Evolutionary conservation across 106 monocot genomes (phyloP).

Genomic region (Iris macrosiphon): DNA sequence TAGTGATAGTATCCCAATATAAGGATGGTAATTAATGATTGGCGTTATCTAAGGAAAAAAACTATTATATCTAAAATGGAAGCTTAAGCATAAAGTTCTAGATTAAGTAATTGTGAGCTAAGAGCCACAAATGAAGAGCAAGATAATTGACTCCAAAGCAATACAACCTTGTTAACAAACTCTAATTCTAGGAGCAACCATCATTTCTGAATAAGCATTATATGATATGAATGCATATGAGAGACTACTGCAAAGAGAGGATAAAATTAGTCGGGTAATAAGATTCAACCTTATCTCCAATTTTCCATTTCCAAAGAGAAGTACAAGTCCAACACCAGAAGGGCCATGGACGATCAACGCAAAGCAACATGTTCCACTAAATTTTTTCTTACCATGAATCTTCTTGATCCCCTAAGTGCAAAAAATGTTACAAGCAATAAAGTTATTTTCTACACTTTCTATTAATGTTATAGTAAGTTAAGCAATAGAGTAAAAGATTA

Average conservation of each 20-base stretch:
- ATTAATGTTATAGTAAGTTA: background rate
- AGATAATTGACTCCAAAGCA: background rate
- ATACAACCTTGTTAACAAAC: background rate
- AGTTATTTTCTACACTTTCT: background rate
- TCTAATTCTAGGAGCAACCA: background rate
- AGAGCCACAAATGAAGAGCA: too few relatives aligned
- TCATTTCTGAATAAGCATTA: background rate
- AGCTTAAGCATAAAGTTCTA: too few relatives aligned
- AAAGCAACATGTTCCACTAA: conserved; percentile 47
- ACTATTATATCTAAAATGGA: too few relatives aligned
- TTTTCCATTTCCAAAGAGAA: conserved; percentile 54
- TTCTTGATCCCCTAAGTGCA: conserved; percentile 67
- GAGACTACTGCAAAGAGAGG: background rate
- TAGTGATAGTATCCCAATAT: too few relatives aligned
- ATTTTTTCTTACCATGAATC: conserved; percentile 48
- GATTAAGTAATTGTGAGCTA: too few relatives aligned
- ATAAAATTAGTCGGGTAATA: background rate
- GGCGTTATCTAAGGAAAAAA: too few relatives aligned
- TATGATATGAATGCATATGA: background rate
- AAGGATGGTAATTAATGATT: too few relatives aligned
- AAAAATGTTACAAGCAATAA: background rate
- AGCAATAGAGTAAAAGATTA: background rate
- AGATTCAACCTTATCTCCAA: conserved; percentile 59
- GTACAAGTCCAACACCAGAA: conserved; percentile 40
- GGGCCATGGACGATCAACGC: conserved; percentile 42